These are phyloP conservation scores for Colletotrichum costaricense DNA, from an alignment of 2,329 filamentous ascomycete species.

Conservation along the genomic window DNA sequence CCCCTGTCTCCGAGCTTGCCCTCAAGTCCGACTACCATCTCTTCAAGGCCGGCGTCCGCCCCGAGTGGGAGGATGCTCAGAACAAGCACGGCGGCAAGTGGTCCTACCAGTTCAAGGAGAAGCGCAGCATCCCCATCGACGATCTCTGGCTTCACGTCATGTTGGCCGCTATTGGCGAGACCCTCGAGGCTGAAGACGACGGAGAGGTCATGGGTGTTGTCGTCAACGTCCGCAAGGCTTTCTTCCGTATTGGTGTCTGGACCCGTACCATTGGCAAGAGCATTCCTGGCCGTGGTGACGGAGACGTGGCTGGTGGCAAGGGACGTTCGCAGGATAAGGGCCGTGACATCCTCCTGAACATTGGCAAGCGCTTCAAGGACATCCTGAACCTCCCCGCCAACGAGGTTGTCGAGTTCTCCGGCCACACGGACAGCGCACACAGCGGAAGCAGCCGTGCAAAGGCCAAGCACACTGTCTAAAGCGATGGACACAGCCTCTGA, in stretches of 20 bases:
- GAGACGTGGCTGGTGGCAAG: conserved; percentile 79
- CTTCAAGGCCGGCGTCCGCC: conserved; percentile 96
- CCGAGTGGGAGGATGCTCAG: conserved; percentile 98
- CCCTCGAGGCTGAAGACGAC: conserved; percentile 92
- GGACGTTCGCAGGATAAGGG: conserved; percentile 84
- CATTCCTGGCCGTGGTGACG: conserved; percentile 80
- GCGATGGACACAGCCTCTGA: conserved; percentile 1
- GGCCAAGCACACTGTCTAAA: conserved; percentile 89
- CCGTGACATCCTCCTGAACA: conserved; percentile 83
- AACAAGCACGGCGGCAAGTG: conserved; percentile 99
- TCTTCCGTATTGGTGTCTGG: conserved; percentile 98
- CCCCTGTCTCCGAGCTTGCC: conserved; percentile 92
- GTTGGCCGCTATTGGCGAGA: conserved; percentile 96
- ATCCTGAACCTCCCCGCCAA: conserved; percentile 81
- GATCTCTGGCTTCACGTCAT: conserved; percentile 97
- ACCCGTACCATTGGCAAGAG: conserved; percentile 92
- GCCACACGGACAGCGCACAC: conserved; percentile 94
- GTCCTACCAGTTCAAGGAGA: conserved; percentile 98
- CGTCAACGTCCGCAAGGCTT: conserved; percentile 97
- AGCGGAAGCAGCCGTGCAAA: conserved; percentile 94
- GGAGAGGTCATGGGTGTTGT: conserved; percentile 99
- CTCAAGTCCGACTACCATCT: conserved; percentile 99
- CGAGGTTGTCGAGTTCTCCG: conserved; percentile 93
- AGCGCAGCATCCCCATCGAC: conserved; percentile 90
- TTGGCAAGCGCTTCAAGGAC: conserved; percentile 93